Base-by-base conservation (phyloP, 106 monocot genomes). In the Chionographis japonica region DNA sequence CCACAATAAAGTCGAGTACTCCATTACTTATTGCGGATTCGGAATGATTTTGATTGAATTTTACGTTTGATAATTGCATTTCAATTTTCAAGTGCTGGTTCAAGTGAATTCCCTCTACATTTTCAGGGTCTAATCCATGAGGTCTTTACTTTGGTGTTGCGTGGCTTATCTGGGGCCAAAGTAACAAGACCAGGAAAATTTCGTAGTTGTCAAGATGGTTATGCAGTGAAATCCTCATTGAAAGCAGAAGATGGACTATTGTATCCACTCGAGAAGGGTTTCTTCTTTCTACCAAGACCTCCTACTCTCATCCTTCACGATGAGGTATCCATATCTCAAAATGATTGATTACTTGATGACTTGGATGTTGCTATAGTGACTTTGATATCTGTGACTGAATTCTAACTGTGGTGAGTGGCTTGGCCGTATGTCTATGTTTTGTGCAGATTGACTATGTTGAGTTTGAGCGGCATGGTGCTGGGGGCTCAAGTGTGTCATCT, bases 251-350 rank as follows among this genome's bases (percentile, higher is more conserved):
- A 99, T 88, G 98, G 98, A 37, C 40, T 99, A 36, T 46, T 99
- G 14, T 99, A 99, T 80, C 98, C 98, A 5, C 93, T 99, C 67
- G 98, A 99, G 67, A 99, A 93, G 77, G 83, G 93, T 42, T 99
- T 99, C 75, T 99, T 99, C 85, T 99, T 99, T 77, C 69, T 99
- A 35, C 98, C 98, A 35, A 99, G 86, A 55, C 98, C 98, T 61
- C 98, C 98, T 10, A 99, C 98, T 61, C 98, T 99, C 68, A 93
- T 99, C 50, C 93, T 99, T 56, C 90, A 99, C 78, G 98, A 99
- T 51, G 98, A 99, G 87, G 98, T 93, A 85, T 19, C 15, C 12
- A 43, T 39, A 17, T 16, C 10, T 62, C 52, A n/a, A 9, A 43
- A 41, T 49, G 12, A 12, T 5, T 62, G 38, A 40, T 50, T 17